phyloP scores from a whole-genome alignment of 192 early-diverging fungal genomes.

The Backusella westeae region DNA sequence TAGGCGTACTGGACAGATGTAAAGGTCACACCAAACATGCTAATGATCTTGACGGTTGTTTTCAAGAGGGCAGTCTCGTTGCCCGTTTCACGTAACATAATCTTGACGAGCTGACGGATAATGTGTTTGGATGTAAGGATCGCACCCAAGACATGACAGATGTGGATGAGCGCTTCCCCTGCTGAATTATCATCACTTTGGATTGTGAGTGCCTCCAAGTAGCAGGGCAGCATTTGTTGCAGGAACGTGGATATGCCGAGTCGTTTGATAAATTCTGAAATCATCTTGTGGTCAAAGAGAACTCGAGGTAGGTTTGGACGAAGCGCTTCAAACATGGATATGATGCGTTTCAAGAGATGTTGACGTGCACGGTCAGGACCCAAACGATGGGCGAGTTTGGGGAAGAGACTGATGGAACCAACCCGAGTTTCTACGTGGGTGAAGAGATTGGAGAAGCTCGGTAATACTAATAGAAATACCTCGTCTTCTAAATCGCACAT shows the following conservation, averaged over 20 bases:
- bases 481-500: slow-evolving; percentile 45
- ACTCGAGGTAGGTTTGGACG: slow-evolving; percentile 43
- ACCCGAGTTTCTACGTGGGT: slow-evolving; percentile 43
- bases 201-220: slow-evolving; percentile 51
- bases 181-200: slow-evolving; percentile 38
- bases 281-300: slow-evolving; percentile 37
- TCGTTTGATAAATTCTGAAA: slow-evolving; percentile 45
- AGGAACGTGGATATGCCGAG: slow-evolving; percentile 53
- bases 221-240: slow-evolving; percentile 55
- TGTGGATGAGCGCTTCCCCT: slow-evolving; percentile 46
- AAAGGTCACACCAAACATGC: slow-evolving; percentile 59
- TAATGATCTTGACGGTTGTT: slow-evolving; percentile 43
- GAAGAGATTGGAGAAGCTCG: slow-evolving; percentile 52
- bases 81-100: slow-evolving; percentile 43
- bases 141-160: slow-evolving; percentile 53
- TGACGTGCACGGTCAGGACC: slow-evolving; percentile 46
- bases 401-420: slow-evolving; percentile 46
- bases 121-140: slow-evolving; percentile 57
- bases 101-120: slow-evolving; percentile 51
- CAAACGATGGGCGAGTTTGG: slow-evolving; percentile 50
- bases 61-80: background rate
- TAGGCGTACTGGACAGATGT: slow-evolving; percentile 52
- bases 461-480: slow-evolving; percentile 52
- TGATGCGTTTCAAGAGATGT: slow-evolving; percentile 54
- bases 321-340: slow-evolving; percentile 56